phyloP scores from a whole-genome alignment of 768 basidiomycete genomes.

The Mycena rosella region DNA sequence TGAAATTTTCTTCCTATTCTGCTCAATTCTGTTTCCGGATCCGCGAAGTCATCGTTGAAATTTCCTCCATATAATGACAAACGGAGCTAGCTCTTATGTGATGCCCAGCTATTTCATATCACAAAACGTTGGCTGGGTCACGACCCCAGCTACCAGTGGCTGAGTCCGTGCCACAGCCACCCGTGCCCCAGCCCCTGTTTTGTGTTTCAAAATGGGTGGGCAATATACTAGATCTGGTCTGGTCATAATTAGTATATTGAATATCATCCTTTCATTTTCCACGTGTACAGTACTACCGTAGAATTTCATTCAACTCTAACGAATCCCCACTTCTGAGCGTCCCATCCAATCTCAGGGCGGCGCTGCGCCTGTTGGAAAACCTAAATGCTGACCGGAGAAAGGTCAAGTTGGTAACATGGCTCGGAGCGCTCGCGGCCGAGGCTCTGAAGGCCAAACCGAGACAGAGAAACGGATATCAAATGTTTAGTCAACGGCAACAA shows the following conservation, averaged over 20 bases:
- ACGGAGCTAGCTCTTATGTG: too few species aligned
- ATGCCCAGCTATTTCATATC: too few species aligned
- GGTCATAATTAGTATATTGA: slow-evolving; percentile 5
- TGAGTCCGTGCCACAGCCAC: too few species aligned
- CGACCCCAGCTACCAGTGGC: too few species aligned
- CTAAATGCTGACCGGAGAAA: background rate
- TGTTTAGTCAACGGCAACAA: slow-evolving; percentile 3
- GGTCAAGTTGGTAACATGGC: slow-evolving; percentile 4
- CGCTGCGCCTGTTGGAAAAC: slow-evolving; percentile 5
- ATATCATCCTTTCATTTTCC: slow-evolving; percentile 2
- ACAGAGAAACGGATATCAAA: slow-evolving; percentile 1
- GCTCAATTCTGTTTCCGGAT: too few species aligned
- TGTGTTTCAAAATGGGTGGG: too few species aligned
- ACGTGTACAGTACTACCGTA: slow-evolving; percentile 3
- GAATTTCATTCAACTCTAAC: slow-evolving; percentile 7
- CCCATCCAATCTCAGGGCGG: slow-evolving; percentile 5
- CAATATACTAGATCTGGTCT: background rate
- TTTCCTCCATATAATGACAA: too few species aligned
- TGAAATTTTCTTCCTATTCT: too few species aligned
- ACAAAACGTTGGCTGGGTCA: too few species aligned
- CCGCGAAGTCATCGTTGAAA: too few species aligned
- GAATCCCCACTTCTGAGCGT: slow-evolving; percentile 1
- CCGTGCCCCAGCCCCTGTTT: too few species aligned
- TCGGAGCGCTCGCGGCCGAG: slow-evolving; percentile 4
- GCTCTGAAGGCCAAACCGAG: slow-evolving; percentile 6